A percentile compares a stretch with the other conserved stretches of the same genome.
Conservation (phyloP, 306 rosid genomes). For the Prunus fruticosa region DNA sequence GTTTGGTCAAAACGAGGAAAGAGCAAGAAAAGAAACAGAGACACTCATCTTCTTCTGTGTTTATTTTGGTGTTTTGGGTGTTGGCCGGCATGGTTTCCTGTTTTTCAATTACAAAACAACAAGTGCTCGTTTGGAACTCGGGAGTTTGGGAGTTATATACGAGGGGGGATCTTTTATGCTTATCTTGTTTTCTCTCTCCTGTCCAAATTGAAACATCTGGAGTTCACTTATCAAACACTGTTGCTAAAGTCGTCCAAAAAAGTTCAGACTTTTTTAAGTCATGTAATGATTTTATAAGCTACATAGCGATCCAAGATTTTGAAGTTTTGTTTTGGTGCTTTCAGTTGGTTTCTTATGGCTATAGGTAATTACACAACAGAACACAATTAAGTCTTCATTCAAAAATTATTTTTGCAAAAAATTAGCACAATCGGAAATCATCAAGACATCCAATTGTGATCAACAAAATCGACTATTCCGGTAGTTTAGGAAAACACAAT, state of each 20-base stretch:
- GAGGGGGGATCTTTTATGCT: slow-evolving; percentile 5
- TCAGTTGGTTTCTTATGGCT: not conserved
- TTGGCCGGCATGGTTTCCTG: slow-evolving; percentile 11
- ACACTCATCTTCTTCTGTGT: not conserved
- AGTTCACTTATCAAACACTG: not conserved
- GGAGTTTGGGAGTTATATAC: not conserved
- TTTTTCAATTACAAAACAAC: not conserved
- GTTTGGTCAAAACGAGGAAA: slow-evolving; percentile 11
- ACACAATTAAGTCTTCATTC: too few relatives aligned
- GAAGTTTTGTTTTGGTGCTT: too few relatives aligned
- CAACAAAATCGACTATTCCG: accelerated
- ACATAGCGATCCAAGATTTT: too few relatives aligned
- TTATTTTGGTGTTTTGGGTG: not conserved
- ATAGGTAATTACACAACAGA: too few relatives aligned
- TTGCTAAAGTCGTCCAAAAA: not conserved
- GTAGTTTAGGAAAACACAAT: too few relatives aligned
- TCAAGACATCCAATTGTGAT: too few relatives aligned
- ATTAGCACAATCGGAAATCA: too few relatives aligned
- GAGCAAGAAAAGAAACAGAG: slow-evolving; percentile 17
- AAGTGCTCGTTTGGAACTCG: not conserved
- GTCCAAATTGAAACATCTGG: not conserved
- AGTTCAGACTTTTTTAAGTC: not conserved
- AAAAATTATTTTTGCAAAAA: too few relatives aligned
- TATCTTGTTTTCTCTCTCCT: slow-evolving; percentile 13
- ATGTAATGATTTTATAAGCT: too few relatives aligned